A percentile compares a stretch with the other conserved stretches of the same genome.
phyloP scores from a whole-genome alignment of 2,329 filamentous ascomycete species.

The Diaporthe nobilis region DNA sequence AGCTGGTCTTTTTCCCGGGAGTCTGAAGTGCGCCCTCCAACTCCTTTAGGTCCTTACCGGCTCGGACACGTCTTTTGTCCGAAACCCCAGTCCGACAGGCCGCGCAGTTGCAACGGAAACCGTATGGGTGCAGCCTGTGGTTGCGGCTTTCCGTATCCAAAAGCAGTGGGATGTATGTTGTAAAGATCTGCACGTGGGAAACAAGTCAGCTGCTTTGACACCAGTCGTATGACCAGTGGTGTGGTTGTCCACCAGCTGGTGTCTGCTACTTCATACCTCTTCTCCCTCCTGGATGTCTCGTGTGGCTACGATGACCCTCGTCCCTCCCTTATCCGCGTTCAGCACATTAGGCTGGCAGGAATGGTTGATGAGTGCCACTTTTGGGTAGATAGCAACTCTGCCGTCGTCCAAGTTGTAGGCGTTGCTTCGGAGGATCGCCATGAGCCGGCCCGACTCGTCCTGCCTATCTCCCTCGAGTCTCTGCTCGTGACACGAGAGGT shows the following conservation, averaged over 20 bases:
- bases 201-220: not conserved
- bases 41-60: conserved; percentile 26
- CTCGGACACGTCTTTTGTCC: conserved; percentile 6
- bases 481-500: conserved; percentile 48
- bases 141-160: conserved; percentile 31
- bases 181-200: conserved; percentile 2
- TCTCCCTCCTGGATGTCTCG: conserved; percentile 51
- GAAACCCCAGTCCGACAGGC: conserved; percentile 22
- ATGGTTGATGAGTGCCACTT: conserved; percentile 55
- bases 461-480: conserved; percentile 44
- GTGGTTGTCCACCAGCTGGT: not conserved
- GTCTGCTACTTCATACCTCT: conserved; percentile 47
- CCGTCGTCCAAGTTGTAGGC: conserved; percentile 51
- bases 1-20: not conserved
- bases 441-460: conserved; percentile 38
- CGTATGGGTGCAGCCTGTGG: conserved; percentile 29
- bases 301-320: conserved; percentile 50
- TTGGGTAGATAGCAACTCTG: conserved; percentile 51
- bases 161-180: conserved; percentile 34
- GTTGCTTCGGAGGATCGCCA: conserved; percentile 55
- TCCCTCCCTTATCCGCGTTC: conserved; percentile 45
- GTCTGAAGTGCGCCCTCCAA: not conserved
- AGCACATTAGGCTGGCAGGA: conserved; percentile 54
- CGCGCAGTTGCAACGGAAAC: conserved; percentile 29
- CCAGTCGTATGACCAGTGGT: too few relatives aligned